These are phyloP conservation scores for Crucibulum laeve DNA, from an alignment of 768 basidiomycete species.

Conservation along the genomic window DNA sequence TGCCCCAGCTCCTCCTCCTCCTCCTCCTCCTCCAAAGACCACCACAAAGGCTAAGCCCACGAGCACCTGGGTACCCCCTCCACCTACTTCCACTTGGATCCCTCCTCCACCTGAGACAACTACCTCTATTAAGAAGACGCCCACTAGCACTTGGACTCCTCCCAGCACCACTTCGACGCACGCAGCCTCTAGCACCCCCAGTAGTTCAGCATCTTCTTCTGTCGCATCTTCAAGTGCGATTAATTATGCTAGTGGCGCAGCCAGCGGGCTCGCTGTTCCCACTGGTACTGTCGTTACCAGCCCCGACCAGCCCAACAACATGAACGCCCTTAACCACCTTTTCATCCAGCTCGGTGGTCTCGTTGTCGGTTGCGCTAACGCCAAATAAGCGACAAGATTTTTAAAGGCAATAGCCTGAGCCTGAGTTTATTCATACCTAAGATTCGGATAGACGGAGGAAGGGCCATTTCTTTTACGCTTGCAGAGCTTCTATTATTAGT, in stretches of 20 bases:
- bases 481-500: too few relatives aligned
- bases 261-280: conserved; percentile 27
- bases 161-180: conserved; percentile 8
- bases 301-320: not conserved
- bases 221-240: not conserved
- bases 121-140: conserved; percentile 1
- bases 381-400: too few relatives aligned
- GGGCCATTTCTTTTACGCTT: too few relatives aligned
- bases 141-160: not conserved
- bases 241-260: conserved; percentile 16
- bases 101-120: conserved; percentile 3
- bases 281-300: conserved; percentile 17
- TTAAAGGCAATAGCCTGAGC: too few relatives aligned
- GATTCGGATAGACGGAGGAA: too few relatives aligned
- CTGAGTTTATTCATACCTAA: too few relatives aligned
- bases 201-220: not conserved
- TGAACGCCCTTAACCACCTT: conserved; percentile 20
- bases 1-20: conserved; percentile 15
- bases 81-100: conserved; percentile 3
- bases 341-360: conserved; percentile 28
- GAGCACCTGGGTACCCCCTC: conserved; percentile 8
- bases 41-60: conserved; percentile 7
- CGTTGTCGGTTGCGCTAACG: conserved; percentile 19
- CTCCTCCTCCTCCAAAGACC: conserved; percentile 7
- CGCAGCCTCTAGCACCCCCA: not conserved